Percentiles rank a stretch among this genome's conserved stretches.
These are phyloP conservation scores for Articulospora tetracladia DNA, from an alignment of 495 filamentous ascomycete genomes.

Conservation along the genomic window DNA sequence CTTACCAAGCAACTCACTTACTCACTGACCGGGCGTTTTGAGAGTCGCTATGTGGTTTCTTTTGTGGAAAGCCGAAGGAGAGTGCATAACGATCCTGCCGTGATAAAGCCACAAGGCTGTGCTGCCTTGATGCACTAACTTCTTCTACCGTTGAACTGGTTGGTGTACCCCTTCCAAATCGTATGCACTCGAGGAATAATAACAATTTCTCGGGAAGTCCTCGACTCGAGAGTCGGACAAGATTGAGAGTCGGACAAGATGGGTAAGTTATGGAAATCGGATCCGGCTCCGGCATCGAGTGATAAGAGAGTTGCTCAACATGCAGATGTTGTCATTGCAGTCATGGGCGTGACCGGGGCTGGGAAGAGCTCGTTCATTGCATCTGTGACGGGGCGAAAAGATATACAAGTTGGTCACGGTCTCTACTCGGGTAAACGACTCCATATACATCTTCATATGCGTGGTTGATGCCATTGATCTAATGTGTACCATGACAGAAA, in stretches of 20 bases:
- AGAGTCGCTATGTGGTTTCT: too few species aligned
- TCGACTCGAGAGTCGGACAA: too few species aligned
- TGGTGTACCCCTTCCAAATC: neutral
- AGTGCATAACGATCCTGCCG: too few species aligned
- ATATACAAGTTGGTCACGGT: conserved; percentile 2
- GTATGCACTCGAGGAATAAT: too few species aligned
- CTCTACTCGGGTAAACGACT: conserved; percentile 7
- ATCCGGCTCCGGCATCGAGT: neutral
- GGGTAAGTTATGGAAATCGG: neutral
- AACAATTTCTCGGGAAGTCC: too few species aligned
- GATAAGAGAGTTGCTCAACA: neutral
- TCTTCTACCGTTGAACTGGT: conserved; percentile 1
- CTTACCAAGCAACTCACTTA: too few species aligned
- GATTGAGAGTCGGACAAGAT: too few species aligned
- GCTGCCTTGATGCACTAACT: too few species aligned
- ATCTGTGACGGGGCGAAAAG: neutral
- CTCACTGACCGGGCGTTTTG: too few species aligned
- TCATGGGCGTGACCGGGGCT: conserved; percentile 5
- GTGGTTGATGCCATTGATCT: neutral
- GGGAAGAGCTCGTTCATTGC: conserved; percentile 14
- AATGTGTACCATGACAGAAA: conserved; percentile 14
- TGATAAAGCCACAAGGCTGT: too few species aligned
- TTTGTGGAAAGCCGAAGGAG: too few species aligned
- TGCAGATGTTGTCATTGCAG: conserved; percentile 6
- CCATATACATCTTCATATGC: neutral